Conservation (phyloP, 2,329 filamentous ascomycete species). For the Cladosporium velox region DNA sequence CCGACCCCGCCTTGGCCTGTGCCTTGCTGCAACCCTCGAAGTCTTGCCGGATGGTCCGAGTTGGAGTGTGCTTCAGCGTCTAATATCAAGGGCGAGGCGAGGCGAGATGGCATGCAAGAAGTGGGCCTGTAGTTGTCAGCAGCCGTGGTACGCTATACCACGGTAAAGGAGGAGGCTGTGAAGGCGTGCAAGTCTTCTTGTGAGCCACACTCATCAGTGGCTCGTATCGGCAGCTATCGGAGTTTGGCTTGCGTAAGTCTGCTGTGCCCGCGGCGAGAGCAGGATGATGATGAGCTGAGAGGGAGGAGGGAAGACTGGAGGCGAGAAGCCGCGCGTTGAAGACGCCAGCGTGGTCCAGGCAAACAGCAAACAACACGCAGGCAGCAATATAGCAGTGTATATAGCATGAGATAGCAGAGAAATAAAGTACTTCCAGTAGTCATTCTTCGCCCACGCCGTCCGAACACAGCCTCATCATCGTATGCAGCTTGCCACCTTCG, state of each 20-base stretch:
- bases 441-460: neutral
- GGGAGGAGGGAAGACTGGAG: neutral
- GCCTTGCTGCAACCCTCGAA: slow-evolving; percentile 16
- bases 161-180: slow-evolving; percentile 6
- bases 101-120: neutral
- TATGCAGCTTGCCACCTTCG: slow-evolving; percentile 9
- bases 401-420: neutral
- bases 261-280: neutral
- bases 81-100: neutral
- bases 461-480: slow-evolving; percentile 11
- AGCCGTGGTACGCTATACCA: slow-evolving; percentile 1
- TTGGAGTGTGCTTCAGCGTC: neutral
- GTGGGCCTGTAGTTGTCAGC: neutral
- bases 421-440: neutral
- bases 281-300: neutral
- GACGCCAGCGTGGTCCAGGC: neutral
- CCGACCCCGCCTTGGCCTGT: slow-evolving; percentile 16
- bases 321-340: slow-evolving; percentile 11
- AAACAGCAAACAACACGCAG: neutral
- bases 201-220: neutral
- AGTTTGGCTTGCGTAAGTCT: slow-evolving; percentile 15
- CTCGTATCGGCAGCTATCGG: slow-evolving; percentile 11
- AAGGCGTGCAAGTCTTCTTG: neutral
- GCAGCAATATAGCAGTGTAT: slow-evolving; percentile 10
- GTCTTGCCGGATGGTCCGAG: slow-evolving; percentile 12